These are phyloP conservation scores for Iberis pinnata DNA, from an alignment of 345 rosid genomes.

Conservation along the genomic window DNA sequence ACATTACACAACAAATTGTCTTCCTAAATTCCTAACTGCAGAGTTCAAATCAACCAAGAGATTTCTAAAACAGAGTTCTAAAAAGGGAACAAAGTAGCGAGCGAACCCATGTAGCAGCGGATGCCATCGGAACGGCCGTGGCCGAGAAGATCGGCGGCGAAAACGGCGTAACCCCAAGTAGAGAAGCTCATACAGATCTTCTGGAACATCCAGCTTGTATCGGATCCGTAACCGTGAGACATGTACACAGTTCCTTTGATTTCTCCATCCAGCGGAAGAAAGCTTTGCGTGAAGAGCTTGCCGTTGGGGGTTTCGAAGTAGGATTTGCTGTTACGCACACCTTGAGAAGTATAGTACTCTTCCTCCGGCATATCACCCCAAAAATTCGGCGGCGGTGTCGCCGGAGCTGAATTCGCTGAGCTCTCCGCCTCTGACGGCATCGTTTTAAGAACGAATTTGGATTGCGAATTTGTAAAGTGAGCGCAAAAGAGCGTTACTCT, in stretches of 20 bases:
- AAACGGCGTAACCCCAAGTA: conserved; percentile 95
- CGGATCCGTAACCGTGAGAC: conserved; percentile 94
- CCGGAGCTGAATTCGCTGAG: conserved; percentile 25
- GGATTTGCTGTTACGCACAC: conserved; percentile 61
- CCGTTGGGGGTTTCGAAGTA: conserved; percentile 86
- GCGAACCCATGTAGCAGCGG: conserved; percentile 78
- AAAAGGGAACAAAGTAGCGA: background rate
- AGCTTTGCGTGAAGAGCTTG: conserved; percentile 75
- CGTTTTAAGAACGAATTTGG: conserved; percentile 12
- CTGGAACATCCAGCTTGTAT: conserved; percentile 89
- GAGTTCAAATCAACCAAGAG: background rate
- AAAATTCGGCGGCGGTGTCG: conserved; percentile 37
- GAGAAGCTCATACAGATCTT: conserved; percentile 72
- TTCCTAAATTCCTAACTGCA: background rate
- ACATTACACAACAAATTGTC: background rate
- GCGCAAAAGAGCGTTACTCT: too few species aligned
- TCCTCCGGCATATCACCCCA: conserved; percentile 90
- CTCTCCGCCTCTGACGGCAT: conserved; percentile 28
- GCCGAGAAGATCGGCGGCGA: conserved; percentile 91
- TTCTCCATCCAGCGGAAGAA: conserved; percentile 59
- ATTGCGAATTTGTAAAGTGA: conserved; percentile 10
- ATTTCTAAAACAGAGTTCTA: background rate
- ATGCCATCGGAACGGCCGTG: conserved; percentile 94
- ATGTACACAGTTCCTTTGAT: conserved; percentile 73
- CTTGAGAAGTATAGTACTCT: conserved; percentile 79